Conservation (phyloP, 2,329 filamentous ascomycete genomes). For the Botrytis galanthina region DNA sequence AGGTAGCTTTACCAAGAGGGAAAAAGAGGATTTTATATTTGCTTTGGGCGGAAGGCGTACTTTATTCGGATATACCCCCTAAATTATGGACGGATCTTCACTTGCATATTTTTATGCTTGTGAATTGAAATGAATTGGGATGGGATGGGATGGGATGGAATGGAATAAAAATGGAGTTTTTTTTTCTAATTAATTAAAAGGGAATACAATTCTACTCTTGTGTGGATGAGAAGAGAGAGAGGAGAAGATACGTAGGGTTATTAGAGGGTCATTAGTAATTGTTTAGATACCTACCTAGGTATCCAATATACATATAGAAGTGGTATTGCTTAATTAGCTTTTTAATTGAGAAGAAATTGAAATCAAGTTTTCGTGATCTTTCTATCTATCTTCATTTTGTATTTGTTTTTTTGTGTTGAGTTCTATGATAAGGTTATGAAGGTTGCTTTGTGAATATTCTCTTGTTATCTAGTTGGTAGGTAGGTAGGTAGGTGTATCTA, state of each 20-base stretch:
- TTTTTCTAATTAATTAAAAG: neutral
- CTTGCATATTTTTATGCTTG: neutral
- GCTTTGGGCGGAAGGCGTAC: neutral
- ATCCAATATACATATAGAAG: neutral
- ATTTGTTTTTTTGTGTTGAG: neutral
- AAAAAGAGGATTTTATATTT: neutral
- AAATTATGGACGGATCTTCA: neutral
- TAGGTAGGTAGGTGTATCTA: no score
- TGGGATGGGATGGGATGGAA: neutral
- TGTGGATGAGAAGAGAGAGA: neutral
- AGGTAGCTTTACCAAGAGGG: no score
- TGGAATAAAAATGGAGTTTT: neutral
- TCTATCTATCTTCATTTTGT: neutral
- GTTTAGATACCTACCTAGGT: no score
- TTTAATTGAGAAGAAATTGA: neutral
- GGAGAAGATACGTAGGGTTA: neutral
- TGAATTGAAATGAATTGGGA: neutral
- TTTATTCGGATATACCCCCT: constrained; percentile 10
- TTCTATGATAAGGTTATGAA: neutral
- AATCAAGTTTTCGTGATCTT: neutral
- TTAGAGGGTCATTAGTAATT: neutral
- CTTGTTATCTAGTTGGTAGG: no score
- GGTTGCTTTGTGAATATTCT: neutral
- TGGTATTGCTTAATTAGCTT: neutral
- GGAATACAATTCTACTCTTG: neutral